Evolutionary conservation across 441 rosid genomes (phyloP), one percentile per base, ranked within the genome.

Genomic region (Cnidoscolus chayamansa): DNA sequence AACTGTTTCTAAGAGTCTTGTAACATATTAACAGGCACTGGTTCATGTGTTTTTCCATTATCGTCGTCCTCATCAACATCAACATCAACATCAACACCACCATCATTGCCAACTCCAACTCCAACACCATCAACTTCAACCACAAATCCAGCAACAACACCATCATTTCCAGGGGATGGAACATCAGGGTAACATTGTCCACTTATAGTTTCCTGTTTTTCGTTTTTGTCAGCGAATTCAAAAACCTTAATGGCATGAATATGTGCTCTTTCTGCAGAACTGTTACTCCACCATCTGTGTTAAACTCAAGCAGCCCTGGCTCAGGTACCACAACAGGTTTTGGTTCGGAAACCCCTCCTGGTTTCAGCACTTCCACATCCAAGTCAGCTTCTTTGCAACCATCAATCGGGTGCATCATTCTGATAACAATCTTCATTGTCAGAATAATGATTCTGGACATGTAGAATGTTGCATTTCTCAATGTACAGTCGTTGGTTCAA

Each of bases 41-140:
- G 98, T 71, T 85, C 97, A 73, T 93, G 98, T 68, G 65, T 88
- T 62, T 96, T 79, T 83, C 88, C 87, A 35, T 80, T 86, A 10
- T 83, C 92, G 13, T n/a, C n/a, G n/a, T n/a, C n/a, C n/a, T n/a
- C n/a, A n/a, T n/a, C n/a, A n/a, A n/a, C n/a, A n/a, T 82, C 93
- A 10, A 82, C 90, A 0, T 71, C 89, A 20, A 75, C 96, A 35
- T 50, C 37, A 35, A 35, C 79, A 65, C 76, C 85, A 57, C 1
- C 92, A 19, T 37, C 89, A 43, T 4, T 86, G n/a, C 40, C 89
- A 53, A n/a, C 73, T 9, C 73, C 81, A 30, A 61, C 43, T 37
- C 43, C 43, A 37, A 37, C 79, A 65, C 77, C 85, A 57, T 32
- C 86, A 72, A 73, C 86, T 2, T 73, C 87, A 69, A 40, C 83